Percentiles rank a stretch among this genome's conserved stretches.
phyloP scores from a whole-genome alignment of 2,329 filamentous ascomycete species.

The Cordyceps pruinosa region DNA sequence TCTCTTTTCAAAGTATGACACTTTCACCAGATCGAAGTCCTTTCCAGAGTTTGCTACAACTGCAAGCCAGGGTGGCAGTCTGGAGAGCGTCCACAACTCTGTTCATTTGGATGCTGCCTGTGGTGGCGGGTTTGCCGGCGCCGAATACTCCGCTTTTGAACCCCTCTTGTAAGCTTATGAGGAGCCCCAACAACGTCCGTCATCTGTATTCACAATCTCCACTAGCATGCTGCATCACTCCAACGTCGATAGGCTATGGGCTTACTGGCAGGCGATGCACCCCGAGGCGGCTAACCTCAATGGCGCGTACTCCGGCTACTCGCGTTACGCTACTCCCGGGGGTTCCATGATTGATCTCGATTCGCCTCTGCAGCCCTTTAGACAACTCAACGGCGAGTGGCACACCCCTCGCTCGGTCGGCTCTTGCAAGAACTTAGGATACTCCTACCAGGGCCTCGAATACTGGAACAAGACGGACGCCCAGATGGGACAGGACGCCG shows the following conservation, averaged over 20 bases:
- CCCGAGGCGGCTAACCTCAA: constrained; percentile 29
- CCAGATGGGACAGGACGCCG: constrained; percentile 26
- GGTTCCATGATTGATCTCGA: constrained; percentile 34
- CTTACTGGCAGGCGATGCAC: constrained; percentile 42
- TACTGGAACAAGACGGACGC: constrained; percentile 27
- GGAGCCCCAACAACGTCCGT: background rate
- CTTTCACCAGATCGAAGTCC: constrained; percentile 29
- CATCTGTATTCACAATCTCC: background rate
- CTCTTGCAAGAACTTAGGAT: constrained; percentile 29
- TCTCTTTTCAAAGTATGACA: constrained; percentile 29
- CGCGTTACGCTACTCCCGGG: constrained; percentile 34
- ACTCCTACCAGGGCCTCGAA: constrained; percentile 33
- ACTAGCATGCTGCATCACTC: constrained; percentile 40
- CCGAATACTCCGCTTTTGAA: constrained; percentile 36
- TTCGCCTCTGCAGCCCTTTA: constrained; percentile 46
- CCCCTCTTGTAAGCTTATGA: constrained; percentile 33
- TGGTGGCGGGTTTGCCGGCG: constrained; percentile 33
- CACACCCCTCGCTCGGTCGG: constrained; percentile 35
- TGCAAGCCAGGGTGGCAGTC: constrained; percentile 29
- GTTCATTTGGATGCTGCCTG: constrained; percentile 35
- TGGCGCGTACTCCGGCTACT: constrained; percentile 27
- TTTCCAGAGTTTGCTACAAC: constrained; percentile 31
- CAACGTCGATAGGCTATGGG: constrained; percentile 59
- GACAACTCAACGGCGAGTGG: constrained; percentile 29
- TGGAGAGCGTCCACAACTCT: constrained; percentile 37